phyloP scores from a whole-genome alignment of 768 basidiomycete genomes.

The Hydnum rufescens region DNA sequence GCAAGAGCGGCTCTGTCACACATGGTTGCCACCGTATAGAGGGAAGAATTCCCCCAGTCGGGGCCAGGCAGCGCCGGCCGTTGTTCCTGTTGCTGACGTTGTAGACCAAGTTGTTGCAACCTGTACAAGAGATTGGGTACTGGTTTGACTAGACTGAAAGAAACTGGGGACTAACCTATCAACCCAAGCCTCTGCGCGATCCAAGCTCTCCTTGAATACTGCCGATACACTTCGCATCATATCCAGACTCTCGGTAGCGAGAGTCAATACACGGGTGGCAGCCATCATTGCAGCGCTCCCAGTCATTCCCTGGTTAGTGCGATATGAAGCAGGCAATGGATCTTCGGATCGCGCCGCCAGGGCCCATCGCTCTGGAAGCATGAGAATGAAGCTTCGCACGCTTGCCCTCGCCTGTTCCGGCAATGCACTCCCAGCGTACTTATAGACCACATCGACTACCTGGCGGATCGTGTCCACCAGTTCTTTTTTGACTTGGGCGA shows the following conservation, averaged over 20 bases:
- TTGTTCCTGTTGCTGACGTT: not conserved
- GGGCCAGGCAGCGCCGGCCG: not conserved
- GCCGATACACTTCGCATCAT: slow-evolving; percentile 81
- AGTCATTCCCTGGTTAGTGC: not conserved
- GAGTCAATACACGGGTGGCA: slow-evolving; percentile 59
- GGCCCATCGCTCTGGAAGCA: slow-evolving; percentile 69
- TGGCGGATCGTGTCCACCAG: slow-evolving; percentile 78
- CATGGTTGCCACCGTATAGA: not conserved
- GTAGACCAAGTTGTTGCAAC: not conserved
- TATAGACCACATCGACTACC: slow-evolving; percentile 60
- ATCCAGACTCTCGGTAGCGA: slow-evolving; percentile 81
- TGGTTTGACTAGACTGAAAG: not conserved
- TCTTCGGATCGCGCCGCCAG: slow-evolving; percentile 12
- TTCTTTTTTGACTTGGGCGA: slow-evolving; percentile 55
- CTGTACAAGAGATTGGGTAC: not conserved
- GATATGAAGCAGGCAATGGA: too few species aligned
- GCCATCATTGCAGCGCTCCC: slow-evolving; percentile 38
- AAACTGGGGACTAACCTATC: slow-evolving; percentile 3
- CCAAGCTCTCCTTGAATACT: slow-evolving; percentile 72
- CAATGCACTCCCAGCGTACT: slow-evolving; percentile 68
- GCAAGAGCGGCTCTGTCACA: not conserved
- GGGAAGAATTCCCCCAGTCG: not conserved
- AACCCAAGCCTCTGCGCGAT: slow-evolving; percentile 58
- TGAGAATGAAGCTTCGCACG: slow-evolving; percentile 58
- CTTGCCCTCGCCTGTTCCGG: slow-evolving; percentile 63